Conservation (phyloP, 176 grass and related monocot species). For the Pontederia paniculata region DNA sequence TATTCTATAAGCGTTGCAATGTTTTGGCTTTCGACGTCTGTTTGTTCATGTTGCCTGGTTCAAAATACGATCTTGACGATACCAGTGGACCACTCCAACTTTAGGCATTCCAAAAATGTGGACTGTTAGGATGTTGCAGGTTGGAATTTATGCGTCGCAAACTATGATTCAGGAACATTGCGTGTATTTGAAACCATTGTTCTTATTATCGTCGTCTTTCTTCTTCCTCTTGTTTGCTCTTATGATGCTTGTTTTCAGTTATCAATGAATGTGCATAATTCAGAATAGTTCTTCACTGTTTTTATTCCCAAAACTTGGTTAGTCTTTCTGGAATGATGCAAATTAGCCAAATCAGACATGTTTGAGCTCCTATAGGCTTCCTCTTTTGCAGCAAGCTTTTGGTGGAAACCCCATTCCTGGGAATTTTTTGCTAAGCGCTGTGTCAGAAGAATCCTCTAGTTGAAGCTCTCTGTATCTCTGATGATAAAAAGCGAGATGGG, state of each 20-base stretch:
- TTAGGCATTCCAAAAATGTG: too few species aligned
- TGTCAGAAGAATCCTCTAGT: constrained; percentile 23
- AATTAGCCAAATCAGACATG: constrained; percentile 71
- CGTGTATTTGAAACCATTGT: too few species aligned
- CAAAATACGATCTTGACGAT: too few species aligned
- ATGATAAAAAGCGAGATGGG: constrained; percentile 33
- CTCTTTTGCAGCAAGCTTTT: not conserved
- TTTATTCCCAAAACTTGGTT: not conserved
- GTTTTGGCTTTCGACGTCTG: too few species aligned
- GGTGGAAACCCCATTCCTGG: constrained; percentile 5
- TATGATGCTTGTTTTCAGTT: not conserved
- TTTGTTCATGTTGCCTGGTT: too few species aligned
- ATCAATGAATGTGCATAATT: not conserved
- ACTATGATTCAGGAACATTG: too few species aligned
- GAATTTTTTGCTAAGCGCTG: constrained; percentile 6
- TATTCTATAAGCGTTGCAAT: too few species aligned
- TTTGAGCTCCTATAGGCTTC: constrained; percentile 47
- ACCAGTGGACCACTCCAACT: too few species aligned
- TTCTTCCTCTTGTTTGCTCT: too few species aligned
- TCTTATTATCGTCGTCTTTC: too few species aligned
- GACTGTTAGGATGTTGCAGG: too few species aligned
- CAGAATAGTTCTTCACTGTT: not conserved
- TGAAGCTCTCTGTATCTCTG: constrained; percentile 30
- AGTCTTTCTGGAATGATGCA: constrained; percentile 50
- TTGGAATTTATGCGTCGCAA: too few species aligned